Evolutionary conservation across 73 alveolate genomes (phyloP).

Genomic region (Tetrahymena borealis): DNA sequence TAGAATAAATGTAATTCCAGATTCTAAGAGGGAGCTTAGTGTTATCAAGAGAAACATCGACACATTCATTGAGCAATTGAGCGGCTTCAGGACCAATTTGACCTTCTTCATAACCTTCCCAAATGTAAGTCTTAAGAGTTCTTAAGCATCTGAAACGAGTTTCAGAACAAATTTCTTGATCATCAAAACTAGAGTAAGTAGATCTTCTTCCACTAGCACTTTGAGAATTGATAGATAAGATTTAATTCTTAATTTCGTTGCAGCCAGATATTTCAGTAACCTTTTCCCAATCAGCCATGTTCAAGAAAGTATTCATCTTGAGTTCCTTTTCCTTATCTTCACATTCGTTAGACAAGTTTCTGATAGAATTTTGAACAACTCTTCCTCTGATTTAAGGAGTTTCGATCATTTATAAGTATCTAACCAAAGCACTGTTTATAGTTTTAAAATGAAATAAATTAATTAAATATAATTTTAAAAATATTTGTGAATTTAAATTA

Average conservation of each 20-base stretch:
- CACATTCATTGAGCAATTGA: conserved; percentile 37
- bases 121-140: conserved; percentile 46
- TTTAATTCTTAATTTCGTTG: conserved; percentile 11
- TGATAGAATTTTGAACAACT: conserved; percentile 10
- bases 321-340: conserved; percentile 38
- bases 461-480: neutral
- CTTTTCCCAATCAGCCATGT: conserved; percentile 52
- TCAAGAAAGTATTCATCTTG: conserved; percentile 23
- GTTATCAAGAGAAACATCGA: conserved; percentile 54
- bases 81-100: conserved; percentile 39
- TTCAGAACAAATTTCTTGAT: conserved; percentile 39
- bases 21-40: conserved; percentile 12
- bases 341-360: conserved; percentile 1
- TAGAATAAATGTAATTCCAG: conserved; percentile 24
- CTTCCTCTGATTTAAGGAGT: conserved; percentile 14
- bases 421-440: conserved; percentile 15
- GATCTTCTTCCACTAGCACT: neutral
- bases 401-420: conserved; percentile 34
- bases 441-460: neutral
- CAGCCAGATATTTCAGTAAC: conserved; percentile 32
- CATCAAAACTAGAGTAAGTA: conserved; percentile 26
- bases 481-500: neutral
- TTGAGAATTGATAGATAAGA: neutral
- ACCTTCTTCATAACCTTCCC: conserved; percentile 48
- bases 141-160: conserved; percentile 49